phyloP scores from a whole-genome alignment of 495 filamentous ascomycete genomes.

The Hypoxylon subgilvum region DNA sequence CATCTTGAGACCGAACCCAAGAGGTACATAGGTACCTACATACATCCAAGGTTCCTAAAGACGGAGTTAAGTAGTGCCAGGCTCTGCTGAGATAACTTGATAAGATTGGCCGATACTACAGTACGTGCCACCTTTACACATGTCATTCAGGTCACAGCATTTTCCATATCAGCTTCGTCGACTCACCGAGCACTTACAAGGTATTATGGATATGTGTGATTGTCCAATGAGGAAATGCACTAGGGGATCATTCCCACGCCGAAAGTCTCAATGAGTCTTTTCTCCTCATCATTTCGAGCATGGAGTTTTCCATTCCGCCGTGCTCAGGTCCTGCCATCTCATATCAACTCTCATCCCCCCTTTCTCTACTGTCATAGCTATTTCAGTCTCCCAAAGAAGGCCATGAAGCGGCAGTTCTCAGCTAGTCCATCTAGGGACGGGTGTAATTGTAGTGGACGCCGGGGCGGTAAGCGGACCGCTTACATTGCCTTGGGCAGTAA shows the following conservation, averaged over 20 bases:
- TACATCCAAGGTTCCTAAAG: neutral
- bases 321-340: constrained; percentile 21
- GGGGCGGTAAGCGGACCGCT: constrained; percentile 49
- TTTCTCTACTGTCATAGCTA: neutral
- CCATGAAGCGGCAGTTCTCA: constrained; percentile 27
- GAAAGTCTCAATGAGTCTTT: constrained; percentile 31
- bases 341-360: neutral
- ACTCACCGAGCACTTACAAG: constrained; percentile 6
- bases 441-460: constrained; percentile 12
- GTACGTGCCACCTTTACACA: no score
- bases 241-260: constrained; percentile 7
- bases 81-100: no score
- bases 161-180: constrained; percentile 16
- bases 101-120: no score
- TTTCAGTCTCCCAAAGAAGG: neutral
- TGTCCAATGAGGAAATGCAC: constrained; percentile 23
- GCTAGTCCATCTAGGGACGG: constrained; percentile 7
- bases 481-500: constrained; percentile 94
- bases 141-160: no score
- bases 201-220: neutral
- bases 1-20: no score
- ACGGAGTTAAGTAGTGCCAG: constrained; percentile 14
- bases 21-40: neutral
- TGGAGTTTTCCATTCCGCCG: constrained; percentile 33
- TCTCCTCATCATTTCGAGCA: constrained; percentile 30